phyloP scores from a whole-genome alignment of 2,329 filamentous ascomycete genomes.

The Calonectria crousiana region DNA sequence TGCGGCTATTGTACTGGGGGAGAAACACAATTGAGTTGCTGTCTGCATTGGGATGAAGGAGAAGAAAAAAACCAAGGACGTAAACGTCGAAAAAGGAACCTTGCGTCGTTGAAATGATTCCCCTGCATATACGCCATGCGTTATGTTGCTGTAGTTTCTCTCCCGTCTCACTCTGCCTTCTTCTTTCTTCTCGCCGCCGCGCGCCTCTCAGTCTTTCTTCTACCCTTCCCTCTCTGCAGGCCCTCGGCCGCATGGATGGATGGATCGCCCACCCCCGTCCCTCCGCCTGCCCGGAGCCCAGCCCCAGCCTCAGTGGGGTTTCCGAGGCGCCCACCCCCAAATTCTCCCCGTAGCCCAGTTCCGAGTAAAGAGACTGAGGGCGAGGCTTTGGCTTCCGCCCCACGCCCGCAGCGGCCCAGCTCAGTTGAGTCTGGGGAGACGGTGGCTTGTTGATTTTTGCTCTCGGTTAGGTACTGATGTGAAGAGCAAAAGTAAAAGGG shows the following conservation, averaged over 20 bases:
- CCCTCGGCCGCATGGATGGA: constrained; percentile 44
- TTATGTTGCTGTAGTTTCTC: not conserved
- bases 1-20: not conserved
- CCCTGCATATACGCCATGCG: constrained; percentile 3
- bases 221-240: not conserved
- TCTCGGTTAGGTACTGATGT: not conserved
- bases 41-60: not conserved
- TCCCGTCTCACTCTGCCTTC: not conserved
- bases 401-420: not conserved
- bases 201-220: not conserved
- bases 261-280: constrained; percentile 36
- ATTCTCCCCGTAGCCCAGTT: constrained; percentile 17
- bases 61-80: not conserved
- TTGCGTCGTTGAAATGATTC: not conserved
- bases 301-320: constrained; percentile 22
- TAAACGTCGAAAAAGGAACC: not conserved
- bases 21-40: not conserved
- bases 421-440: not conserved
- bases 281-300: constrained; percentile 44
- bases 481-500: not conserved
- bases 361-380: constrained; percentile 2
- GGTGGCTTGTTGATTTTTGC: not conserved
- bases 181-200: not conserved
- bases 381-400: not conserved
- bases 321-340: constrained; percentile 14